Base-by-base conservation (phyloP, 768 basidiomycete genomes). In the Psilocybe subaeruginosa region DNA sequence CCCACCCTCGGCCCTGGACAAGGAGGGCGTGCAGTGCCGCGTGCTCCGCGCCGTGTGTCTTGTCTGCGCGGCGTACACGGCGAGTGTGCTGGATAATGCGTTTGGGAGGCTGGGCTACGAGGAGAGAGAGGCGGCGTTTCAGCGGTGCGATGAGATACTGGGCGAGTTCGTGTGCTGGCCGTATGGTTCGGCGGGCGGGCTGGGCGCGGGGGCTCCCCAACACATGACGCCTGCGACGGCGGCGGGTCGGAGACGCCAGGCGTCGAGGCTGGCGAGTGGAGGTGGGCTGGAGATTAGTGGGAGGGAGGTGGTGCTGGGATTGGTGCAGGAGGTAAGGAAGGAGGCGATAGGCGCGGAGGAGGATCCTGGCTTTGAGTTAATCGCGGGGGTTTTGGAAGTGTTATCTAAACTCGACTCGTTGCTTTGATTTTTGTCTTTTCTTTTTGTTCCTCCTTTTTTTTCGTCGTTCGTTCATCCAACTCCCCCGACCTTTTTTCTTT, bases 81-180 rank as follows among this genome's bases (percentile, higher is more conserved):
- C 96, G 8, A 93, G 89, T 70, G 97, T 99, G 35, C 82, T 98
- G 59, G 97, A 99, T 71, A 97, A 98, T 69, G 95, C 95, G 8
- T 91, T 98, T 66, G 87, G 88, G 58, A 79, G 94, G 63, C 78
- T 99, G 27, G 89, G 87, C 14, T 99, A 97, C 69, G 97, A 99
- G 73, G 92, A 95, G 57, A 78, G 97, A 57, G 97, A 99, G 78
- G 88, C 86, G 3, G 96, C 97, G 33, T 97, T 98, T 73, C 89
- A 88, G 65, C 79, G 97, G 62, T 95, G 93, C 67, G 97, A 99
- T 70, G 97, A 99, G 64, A 87, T 99, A 27, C 78, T 99, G 35
- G 90, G 88, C 47, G 97, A 96, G 76, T 99, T 99, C 73, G 82
- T 86, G 30, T 82, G 80, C 31, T 99, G 95, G 95, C 97, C 97